Conservation (phyloP, 805 yeast species). For the Naumovozyma baii region DNA sequence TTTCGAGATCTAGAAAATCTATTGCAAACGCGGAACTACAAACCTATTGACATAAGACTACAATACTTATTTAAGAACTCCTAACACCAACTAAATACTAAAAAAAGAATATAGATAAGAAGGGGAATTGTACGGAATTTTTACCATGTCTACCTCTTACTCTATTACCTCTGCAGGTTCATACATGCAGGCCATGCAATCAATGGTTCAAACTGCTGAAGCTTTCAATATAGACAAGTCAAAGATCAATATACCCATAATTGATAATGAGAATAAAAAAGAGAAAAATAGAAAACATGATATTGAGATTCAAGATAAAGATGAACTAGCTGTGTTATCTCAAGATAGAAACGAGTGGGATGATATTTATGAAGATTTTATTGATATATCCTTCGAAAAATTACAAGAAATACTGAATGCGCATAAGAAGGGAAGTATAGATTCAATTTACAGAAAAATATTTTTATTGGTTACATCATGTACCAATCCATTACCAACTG, state of each 20-base stretch:
- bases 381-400: slow-evolving; percentile 22
- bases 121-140: not conserved
- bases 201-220: slow-evolving; percentile 45
- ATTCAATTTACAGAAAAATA: slow-evolving; percentile 13
- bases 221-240: slow-evolving; percentile 19
- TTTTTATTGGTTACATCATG: slow-evolving; percentile 9
- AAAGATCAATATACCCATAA: slow-evolving; percentile 6
- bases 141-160: slow-evolving; percentile 38
- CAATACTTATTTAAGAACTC: no score
- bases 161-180: slow-evolving; percentile 61
- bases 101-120: not conserved
- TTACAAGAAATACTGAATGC: slow-evolving; percentile 14
- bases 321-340: slow-evolving; percentile 27
- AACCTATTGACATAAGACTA: no score
- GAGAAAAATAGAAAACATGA: slow-evolving; percentile 21
- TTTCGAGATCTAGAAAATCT: no score
- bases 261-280: slow-evolving; percentile 27
- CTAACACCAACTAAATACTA: no score
- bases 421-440: slow-evolving; percentile 7
- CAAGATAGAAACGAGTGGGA: slow-evolving; percentile 34
- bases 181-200: slow-evolving; percentile 69
- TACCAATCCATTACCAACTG: slow-evolving; percentile 26
- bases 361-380: slow-evolving; percentile 28
- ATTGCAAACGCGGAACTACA: no score
- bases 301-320: slow-evolving; percentile 17